A percentile compares a stretch with the other conserved stretches of the same genome.
phyloP scores from a whole-genome alignment of 164 flowering plant genomes.

The Vitis labrusca region DNA sequence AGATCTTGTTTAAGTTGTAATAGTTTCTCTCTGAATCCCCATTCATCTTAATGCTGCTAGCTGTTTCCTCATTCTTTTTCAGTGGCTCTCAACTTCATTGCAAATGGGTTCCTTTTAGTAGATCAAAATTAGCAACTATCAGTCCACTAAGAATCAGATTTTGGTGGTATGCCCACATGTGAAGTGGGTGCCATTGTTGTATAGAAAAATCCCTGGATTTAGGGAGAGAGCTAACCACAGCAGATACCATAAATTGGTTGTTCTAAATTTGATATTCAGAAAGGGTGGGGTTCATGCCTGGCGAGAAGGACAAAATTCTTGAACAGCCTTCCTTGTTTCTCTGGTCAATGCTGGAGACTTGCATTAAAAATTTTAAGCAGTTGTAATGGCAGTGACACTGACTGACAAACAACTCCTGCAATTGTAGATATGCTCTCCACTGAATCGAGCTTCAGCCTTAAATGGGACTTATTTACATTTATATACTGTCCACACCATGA shows the following conservation, averaged over 20 bases:
- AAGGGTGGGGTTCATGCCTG: neutral
- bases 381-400: neutral
- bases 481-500: neutral
- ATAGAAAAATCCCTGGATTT: neutral
- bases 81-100: too few species aligned
- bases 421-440: neutral
- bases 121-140: too few species aligned
- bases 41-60: neutral
- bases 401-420: neutral
- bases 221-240: neutral
- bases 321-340: constrained; percentile 15
- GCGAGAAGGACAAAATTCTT: neutral
- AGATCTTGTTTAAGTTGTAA: neutral
- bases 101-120: too few species aligned
- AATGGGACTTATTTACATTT: neutral
- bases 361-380: too few species aligned
- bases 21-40: neutral
- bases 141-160: too few species aligned
- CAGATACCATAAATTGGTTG: neutral
- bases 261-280: neutral
- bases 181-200: neutral
- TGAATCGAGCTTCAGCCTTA: neutral
- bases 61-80: too few species aligned
- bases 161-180: too few species aligned
- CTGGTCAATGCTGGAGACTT: constrained; percentile 10